phyloP scores from a whole-genome alignment of 345 rosid genomes.

The Dimocarpus longan region DNA sequence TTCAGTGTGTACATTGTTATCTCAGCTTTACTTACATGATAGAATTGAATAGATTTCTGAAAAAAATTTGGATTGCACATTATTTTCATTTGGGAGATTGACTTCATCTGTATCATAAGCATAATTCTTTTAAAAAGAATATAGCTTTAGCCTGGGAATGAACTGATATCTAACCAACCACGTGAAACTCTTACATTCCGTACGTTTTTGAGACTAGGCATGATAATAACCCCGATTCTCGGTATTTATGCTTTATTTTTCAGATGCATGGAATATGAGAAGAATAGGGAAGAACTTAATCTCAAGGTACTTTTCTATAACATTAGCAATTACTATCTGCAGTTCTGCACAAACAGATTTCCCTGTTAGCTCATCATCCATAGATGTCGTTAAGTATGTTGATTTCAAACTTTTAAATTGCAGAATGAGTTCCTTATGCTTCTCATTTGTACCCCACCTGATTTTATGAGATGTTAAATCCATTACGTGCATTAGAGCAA shows the following conservation, averaged over 20 bases:
- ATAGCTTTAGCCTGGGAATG: neutral
- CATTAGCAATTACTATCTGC: neutral
- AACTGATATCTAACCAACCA: neutral
- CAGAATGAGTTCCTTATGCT: neutral
- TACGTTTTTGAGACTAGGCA: neutral
- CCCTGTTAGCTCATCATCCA: neutral
- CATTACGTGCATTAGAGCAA: neutral
- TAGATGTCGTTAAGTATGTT: neutral
- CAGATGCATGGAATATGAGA: conserved; percentile 75
- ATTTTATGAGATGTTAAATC: neutral
- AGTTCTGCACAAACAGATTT: neutral
- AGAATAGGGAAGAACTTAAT: conserved; percentile 53
- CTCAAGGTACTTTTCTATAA: conserved; percentile 51
- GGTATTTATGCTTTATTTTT: conserved; percentile 12
- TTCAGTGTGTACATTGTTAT: neutral
- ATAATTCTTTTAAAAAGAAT: neutral
- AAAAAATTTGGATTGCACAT: neutral
- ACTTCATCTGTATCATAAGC: neutral
- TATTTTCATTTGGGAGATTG: conserved; percentile 1
- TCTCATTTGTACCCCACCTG: neutral
- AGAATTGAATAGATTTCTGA: neutral
- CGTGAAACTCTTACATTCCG: neutral
- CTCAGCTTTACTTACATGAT: neutral
- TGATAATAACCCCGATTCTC: neutral
- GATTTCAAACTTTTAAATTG: neutral